Base-by-base conservation (phyloP, 805 yeast genomes). In the Candida xiaguanensis region DNA sequence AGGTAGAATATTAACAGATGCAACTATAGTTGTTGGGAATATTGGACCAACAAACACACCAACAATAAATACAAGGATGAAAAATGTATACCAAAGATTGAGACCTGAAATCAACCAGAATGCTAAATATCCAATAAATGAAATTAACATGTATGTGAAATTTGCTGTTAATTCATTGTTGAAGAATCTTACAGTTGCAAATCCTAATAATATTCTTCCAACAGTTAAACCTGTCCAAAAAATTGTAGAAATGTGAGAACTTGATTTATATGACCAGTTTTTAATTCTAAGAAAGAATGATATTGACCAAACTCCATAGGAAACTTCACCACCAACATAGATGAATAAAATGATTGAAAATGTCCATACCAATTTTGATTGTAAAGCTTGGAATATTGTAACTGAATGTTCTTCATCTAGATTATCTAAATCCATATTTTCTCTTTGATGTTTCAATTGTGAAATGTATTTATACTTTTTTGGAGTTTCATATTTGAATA, bases 1-100 rank as follows among this genome's bases (percentile, higher is more conserved):
- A 0, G 95, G 95, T 31, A 87, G 56, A 2, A 78, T 63, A 39
- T 78, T 77, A 33, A 84, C 58, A 1, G 87, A 71, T 8, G 82
- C 74, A 11, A 83, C 75, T 36, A 84, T 78, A 0, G 85, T 76
- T 5, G 90, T 80, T 1, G 95, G 89, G 58, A 67, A 75, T 8
- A 74, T 58, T 8, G 81, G 81, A 6, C 81, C 82, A 8, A 74
- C 74, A 36, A 67, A 61, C 34, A 66, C 59, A 1, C 80, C 82
- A n/a, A 71, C 56, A 8, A 65, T 4, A 28, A 67, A 64, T 3
- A 71, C 69, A 2, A 62, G 49, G 0, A 62, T 39, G 24, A 62
- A 63, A 28, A 71, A 61, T 1, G 69, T 8, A 20, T 63, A 51
- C 0, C 63, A 22, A 5, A 68, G 49, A 1, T 67, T 58, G 1